Base-by-base conservation (phyloP, 345 rosid genomes). In the Pseudoturritis turrita region DNA sequence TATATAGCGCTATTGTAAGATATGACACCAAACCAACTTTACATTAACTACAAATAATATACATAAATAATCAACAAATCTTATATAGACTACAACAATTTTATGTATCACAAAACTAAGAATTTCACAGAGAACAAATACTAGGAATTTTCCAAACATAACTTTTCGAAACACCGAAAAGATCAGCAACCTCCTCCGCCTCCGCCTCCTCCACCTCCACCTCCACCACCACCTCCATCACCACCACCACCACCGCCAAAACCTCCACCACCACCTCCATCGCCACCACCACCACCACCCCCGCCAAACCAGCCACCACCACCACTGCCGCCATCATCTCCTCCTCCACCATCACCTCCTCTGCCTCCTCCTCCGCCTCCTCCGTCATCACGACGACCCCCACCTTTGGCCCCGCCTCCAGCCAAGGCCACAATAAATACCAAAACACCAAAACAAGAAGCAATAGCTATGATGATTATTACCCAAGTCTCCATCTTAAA, bases 131-230 rank as follows among this genome's bases (percentile, higher is more conserved):
- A 21, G 29, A 55, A 31, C 2, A 31, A 12, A 21, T 15, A 6
- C 8, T 14, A 44, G 4, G 6, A 58, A 25, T 17, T 25, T 47
- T 59, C 7, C 14, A 1, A 28, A 22, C 44, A 18, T 5, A 14
- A 7, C 13, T 22, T 13, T 19, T 18, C 22, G 11, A 59, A 25
- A 36, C 50, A 26, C 65, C 60, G 10, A 51, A 53, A 51, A 53
- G 47, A 22, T 73, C 71, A 73, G 14, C 56, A 73, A 25, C 71
- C 65, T 26, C 73, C 73, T 52, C 72, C 72, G 0, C 71, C 72
- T 23, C 72, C 72, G 0, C 62, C 26, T 25, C 72, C 59, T 0
- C 43, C 70, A 17, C 21, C 45, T 12, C 29, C 63, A 0, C 18
- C 40, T 1, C 60, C 12, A 1, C 62, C 54, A 19, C 69, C 45